Evolutionary conservation across 2,329 filamentous ascomycete species (phyloP).

Genomic region (Ophiostoma triangulosporum): DNA sequence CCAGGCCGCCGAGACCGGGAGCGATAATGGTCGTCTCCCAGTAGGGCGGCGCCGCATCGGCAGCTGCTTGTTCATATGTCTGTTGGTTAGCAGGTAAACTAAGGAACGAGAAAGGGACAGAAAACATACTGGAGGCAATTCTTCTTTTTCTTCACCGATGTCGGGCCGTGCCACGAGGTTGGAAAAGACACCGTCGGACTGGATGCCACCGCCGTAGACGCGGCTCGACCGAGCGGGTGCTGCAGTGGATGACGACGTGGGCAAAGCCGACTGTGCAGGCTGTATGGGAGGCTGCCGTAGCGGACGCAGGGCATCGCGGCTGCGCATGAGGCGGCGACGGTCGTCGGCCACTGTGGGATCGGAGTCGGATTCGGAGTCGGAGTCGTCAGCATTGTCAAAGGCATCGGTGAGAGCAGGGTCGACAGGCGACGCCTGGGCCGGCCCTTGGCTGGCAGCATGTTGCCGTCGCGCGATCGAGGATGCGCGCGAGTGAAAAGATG

Average conservation of each 20-base stretch:
- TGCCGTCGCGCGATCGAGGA: slow-evolving; percentile 39
- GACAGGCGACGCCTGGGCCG: slow-evolving; percentile 25
- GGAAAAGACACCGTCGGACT: slow-evolving; percentile 89
- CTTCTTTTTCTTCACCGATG: slow-evolving; percentile 64
- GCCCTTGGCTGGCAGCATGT: background rate
- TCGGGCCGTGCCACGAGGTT: slow-evolving; percentile 89
- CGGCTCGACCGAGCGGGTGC: slow-evolving; percentile 23
- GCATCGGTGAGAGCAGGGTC: slow-evolving; percentile 82
- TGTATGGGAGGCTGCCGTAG: slow-evolving; percentile 12
- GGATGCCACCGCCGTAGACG: slow-evolving; percentile 59
- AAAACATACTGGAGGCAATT: slow-evolving; percentile 74
- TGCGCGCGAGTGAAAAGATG: slow-evolving; percentile 78
- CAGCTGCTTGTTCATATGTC: slow-evolving; percentile 97
- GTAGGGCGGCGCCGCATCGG: slow-evolving; percentile 89
- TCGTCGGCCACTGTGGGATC: slow-evolving; percentile 71
- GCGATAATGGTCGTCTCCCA: slow-evolving; percentile 98
- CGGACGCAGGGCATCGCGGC: slow-evolving; percentile 24
- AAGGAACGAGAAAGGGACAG: too few relatives aligned
- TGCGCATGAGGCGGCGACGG: slow-evolving; percentile 72
- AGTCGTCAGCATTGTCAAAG: slow-evolving; percentile 72
- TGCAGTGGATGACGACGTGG: background rate
- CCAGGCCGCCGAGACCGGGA: slow-evolving; percentile 74
- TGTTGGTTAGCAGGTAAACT: slow-evolving; percentile 29
- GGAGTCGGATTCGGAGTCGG: slow-evolving; percentile 75
- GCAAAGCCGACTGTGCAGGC: slow-evolving; percentile 9